Evolutionary conservation across 1,284 basidiomycete genomes (phyloP).

Genomic region (Naganishia cerealis): DNA sequence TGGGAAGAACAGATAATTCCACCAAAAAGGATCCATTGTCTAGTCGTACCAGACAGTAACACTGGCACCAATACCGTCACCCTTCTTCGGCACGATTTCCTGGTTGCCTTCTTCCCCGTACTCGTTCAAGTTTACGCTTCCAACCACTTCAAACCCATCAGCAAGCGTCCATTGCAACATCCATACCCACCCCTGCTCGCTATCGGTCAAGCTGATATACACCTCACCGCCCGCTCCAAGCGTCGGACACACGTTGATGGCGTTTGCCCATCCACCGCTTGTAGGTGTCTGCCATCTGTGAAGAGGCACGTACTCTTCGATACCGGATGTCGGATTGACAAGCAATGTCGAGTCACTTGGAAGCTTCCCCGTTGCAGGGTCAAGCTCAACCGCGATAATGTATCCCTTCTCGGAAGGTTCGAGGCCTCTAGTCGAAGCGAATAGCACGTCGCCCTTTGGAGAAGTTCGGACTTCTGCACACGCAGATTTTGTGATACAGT

Average conservation of each 20-base stretch:
- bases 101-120: background rate
- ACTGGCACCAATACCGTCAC: constrained; percentile 31
- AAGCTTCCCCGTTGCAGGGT: constrained; percentile 39
- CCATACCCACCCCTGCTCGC: constrained; percentile 49
- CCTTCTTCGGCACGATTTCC: constrained; percentile 29
- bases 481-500: background rate
- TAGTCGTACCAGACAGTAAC: constrained; percentile 37
- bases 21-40: constrained; percentile 2
- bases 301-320: constrained; percentile 19
- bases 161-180: constrained; percentile 40
- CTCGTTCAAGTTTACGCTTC: constrained; percentile 14
- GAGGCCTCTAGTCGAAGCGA: constrained; percentile 52
- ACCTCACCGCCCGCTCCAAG: constrained; percentile 37
- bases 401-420: constrained; percentile 46
- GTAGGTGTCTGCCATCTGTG: constrained; percentile 49
- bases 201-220: constrained; percentile 50
- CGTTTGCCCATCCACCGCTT: constrained; percentile 55
- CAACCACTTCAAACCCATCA: constrained; percentile 37
- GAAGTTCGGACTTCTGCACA: constrained; percentile 48
- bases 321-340: constrained; percentile 6
- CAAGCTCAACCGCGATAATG: constrained; percentile 48
- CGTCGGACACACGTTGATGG: constrained; percentile 49
- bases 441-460: constrained; percentile 43
- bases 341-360: constrained; percentile 12
- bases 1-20: no score